These are phyloP conservation scores for Oryza glumipatula DNA, from an alignment of 176 grass and related monocot species.

Conservation along the genomic window DNA sequence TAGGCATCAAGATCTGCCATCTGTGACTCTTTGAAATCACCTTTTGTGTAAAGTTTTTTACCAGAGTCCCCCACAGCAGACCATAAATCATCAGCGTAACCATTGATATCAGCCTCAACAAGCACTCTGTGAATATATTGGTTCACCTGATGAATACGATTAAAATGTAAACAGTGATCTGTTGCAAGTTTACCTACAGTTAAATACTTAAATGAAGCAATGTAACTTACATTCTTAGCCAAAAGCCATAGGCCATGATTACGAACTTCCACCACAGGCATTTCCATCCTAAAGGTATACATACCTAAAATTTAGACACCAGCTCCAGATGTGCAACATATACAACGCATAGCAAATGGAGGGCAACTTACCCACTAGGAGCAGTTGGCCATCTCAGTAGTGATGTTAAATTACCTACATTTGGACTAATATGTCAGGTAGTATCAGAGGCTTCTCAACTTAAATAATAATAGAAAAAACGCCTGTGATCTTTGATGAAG, in stretches of 20 bases:
- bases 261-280: slow-evolving; percentile 89
- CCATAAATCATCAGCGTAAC: slow-evolving; percentile 62
- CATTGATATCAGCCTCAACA: slow-evolving; percentile 72
- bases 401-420: slow-evolving; percentile 88
- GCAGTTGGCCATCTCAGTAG: slow-evolving; percentile 98
- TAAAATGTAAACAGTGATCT: not conserved
- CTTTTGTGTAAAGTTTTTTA: slow-evolving; percentile 74
- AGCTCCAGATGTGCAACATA: slow-evolving; percentile 16
- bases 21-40: slow-evolving; percentile 64
- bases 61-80: slow-evolving; percentile 72
- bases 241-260: slow-evolving; percentile 89
- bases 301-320: slow-evolving; percentile 26
- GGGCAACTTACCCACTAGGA: slow-evolving; percentile 73
- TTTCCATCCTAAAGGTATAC: slow-evolving; percentile 79
- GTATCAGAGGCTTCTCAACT: not conserved
- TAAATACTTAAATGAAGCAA: not conserved
- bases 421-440: slow-evolving; percentile 38
- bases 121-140: slow-evolving; percentile 89
- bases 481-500: not conserved
- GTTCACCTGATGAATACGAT: slow-evolving; percentile 67
- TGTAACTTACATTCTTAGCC: slow-evolving; percentile 85
- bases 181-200: not conserved
- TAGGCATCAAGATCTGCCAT: slow-evolving; percentile 72
- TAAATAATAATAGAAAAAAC: not conserved
- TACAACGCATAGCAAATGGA: not conserved